Base-by-base conservation (phyloP, 768 basidiomycete species). In the Suillus americanus region DNA sequence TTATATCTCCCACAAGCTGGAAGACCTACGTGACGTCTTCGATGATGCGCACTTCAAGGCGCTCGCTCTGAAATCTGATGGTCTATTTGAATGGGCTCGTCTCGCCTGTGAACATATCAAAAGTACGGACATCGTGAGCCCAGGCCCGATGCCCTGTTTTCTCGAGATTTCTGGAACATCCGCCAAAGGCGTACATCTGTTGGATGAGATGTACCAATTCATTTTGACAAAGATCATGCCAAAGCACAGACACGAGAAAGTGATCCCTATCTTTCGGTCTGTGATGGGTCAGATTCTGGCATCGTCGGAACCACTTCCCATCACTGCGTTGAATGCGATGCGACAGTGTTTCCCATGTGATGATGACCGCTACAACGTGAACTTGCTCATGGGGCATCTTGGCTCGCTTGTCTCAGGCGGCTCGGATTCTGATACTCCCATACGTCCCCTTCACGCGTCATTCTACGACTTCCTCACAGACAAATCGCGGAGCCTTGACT, bases 401-500 rank as follows among this genome's bases (percentile, higher is more conserved):
- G 63, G 62, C 20, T 45, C 62, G n/a, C 23, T 65, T 60, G 5
- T 71, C 45, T 50, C 53, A 28, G 60, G 65, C 18, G 51, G n/a
- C 3, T 6, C 23, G 13, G 56, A 45, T n/a, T 25, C 9, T 18
- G 13, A 20, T 14, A 63, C 41, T 5, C 61, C 66, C 4, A 64
- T 73, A 38, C 63, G 54, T 7, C 62, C 68, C 23, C 64, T 74
- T 10, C 75, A 76, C 53, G 54, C 72, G 3, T 76, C 75, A 0
- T 73, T 76, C 65, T 59, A 56, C 16, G 75, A 77, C 30, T 77
- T 71, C 59, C 66, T 74, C 20, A 62, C 41, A 5, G 61, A 70
- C 55, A 1, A 38, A 41, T 30, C 33, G 5, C 66, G 71, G 5
- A 66, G 67, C 35, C 38, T 38, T 14, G 23, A 61, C 10, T 74